Base-by-base conservation (phyloP, 176 grass and related monocot genomes). In the Lolium perenne region DNA sequence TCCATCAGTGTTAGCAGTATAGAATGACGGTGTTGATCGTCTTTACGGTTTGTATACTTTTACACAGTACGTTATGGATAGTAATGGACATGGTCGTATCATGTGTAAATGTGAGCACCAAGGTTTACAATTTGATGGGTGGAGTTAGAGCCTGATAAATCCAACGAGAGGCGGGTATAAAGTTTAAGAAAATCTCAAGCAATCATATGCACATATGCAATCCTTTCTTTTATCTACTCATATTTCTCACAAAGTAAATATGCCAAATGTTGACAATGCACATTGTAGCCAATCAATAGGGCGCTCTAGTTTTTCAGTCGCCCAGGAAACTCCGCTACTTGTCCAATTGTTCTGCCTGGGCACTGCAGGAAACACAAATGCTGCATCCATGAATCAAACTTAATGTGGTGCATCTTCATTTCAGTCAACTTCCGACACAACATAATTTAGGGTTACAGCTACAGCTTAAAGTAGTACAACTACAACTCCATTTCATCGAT, bases 401-500 rank as follows among this genome's bases (percentile, higher is more conserved):
- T 78, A 64, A 18, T 76, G 29, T 6, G 63, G 0, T 47, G 47
- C 63, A 79, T 2, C 26, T 86, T 70, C 71, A 26, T 74, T 41
- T 72, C 18, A 10, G 10, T 58, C 10, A 74, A 8, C 26, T 76
- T 48, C 60, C 62, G 17, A 22, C 45, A 85, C 23, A 4, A 46
- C 12, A 83, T 64, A 10, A 18, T 79, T 49, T 4, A 79, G 13
- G 38, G 26, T 67, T 38, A 83, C 80, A 83, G 38, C 15, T 59
- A 79, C 83, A 74, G 29, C 11, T 2, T 29, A 21, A 38, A 47
- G 48, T 64, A 70, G 57, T 71, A 71, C 74, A 72, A 7, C 60
- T 77, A 77, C 53, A 80, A 38, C 25, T 67, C 25, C 50, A 87
- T 80, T 48, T 91, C 57, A 40, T 41, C 7, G 25, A 63, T 16